These are phyloP conservation scores for Chrysosporium keratinophilum DNA, from an alignment of 2,329 filamentous ascomycete species.

Conservation along the genomic window DNA sequence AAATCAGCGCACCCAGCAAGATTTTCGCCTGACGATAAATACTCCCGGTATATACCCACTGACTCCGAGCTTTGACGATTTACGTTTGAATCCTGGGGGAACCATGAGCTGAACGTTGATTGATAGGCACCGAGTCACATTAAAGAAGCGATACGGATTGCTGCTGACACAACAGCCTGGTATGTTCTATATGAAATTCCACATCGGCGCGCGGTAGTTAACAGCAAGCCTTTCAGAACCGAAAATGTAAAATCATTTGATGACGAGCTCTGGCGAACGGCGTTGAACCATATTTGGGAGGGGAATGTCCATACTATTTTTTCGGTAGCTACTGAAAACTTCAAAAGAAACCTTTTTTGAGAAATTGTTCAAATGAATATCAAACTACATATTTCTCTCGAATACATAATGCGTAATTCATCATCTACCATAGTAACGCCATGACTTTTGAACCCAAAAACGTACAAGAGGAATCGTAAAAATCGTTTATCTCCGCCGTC, in stretches of 20 bases:
- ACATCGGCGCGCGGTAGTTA: neutral
- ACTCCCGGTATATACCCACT: constrained; percentile 54
- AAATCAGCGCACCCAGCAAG: constrained; percentile 92
- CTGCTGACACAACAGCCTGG: constrained; percentile 67
- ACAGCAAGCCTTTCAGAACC: constrained; percentile 22
- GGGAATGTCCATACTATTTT: neutral
- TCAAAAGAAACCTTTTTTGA: neutral
- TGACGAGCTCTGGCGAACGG: constrained; percentile 14
- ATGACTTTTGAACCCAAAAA: constrained; percentile 6
- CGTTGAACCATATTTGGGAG: constrained; percentile 10
- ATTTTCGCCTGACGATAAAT: constrained; percentile 98
- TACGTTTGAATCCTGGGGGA: neutral
- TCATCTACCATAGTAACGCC: constrained; percentile 9
- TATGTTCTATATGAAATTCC: constrained; percentile 25
- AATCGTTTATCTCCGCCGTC: constrained; percentile 37
- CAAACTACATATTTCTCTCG: neutral
- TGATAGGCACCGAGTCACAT: constrained; percentile 71
- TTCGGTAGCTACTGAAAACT: neutral
- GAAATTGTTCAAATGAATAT: neutral
- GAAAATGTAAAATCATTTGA: constrained; percentile 21
- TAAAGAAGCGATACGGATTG: constrained; percentile 87
- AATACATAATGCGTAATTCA: neutral
- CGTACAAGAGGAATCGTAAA: neutral
- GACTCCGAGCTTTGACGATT: neutral
- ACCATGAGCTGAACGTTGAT: neutral